Conservation (phyloP, 495 filamentous ascomycete species). For the Tetracladium setigerum region DNA sequence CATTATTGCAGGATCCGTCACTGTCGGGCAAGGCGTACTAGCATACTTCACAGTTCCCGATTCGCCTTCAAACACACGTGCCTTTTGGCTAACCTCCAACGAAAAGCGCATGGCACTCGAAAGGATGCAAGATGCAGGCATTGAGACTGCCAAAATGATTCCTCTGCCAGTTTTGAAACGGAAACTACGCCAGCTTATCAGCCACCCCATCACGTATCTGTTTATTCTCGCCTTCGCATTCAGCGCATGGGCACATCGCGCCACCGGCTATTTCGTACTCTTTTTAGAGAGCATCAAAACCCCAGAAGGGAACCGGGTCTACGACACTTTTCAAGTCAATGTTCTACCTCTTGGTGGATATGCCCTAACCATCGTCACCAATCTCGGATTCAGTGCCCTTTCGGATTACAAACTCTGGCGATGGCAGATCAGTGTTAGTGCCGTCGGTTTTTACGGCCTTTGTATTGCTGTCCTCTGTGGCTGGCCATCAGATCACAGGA, state of each 20-base stretch:
- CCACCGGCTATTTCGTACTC: slow-evolving; percentile 7
- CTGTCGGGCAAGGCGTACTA: slow-evolving; percentile 16
- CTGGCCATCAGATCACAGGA: no score
- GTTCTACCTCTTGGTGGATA: slow-evolving; percentile 37
- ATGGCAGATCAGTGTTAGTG: slow-evolving; percentile 8
- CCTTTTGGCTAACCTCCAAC: not conserved
- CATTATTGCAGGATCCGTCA: slow-evolving; percentile 30
- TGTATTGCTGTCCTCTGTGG: no score
- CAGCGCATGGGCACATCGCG: slow-evolving; percentile 10
- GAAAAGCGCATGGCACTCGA: slow-evolving; percentile 25
- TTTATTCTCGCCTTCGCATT: slow-evolving; percentile 11
- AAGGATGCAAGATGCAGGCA: slow-evolving; percentile 19
- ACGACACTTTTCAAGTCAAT: slow-evolving; percentile 25
- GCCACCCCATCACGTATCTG: not conserved
- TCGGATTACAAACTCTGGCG: slow-evolving; percentile 11
- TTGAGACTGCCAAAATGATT: slow-evolving; percentile 8
- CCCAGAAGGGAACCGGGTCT: no score
- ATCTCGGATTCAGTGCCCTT: slow-evolving; percentile 20
- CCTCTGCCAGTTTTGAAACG: slow-evolving; percentile 7
- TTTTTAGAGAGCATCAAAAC: slow-evolving; percentile 12
- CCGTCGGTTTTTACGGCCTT: no score
- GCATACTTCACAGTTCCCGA: slow-evolving; percentile 23
- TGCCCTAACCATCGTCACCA: slow-evolving; percentile 34
- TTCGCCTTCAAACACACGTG: slow-evolving; percentile 19
- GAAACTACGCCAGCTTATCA: slow-evolving; percentile 7